phyloP scores from a whole-genome alignment of 2,329 filamentous ascomycete genomes.

The Botrytis squamosa region DNA sequence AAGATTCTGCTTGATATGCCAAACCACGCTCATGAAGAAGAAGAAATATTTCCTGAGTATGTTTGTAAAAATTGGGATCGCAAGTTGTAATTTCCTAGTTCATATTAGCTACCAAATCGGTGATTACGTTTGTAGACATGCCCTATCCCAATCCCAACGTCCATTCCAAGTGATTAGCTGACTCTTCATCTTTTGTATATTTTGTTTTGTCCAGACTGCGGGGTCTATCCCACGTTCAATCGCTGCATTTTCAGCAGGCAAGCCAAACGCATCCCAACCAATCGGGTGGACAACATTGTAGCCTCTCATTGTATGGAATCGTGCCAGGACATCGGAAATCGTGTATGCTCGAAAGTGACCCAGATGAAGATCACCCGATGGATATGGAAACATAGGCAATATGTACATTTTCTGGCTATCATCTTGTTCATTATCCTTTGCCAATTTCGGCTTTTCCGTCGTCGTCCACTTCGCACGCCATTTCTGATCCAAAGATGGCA shows the following conservation, averaged over 20 bases:
- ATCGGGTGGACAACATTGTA: conserved; percentile 80
- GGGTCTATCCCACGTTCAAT: conserved; percentile 79
- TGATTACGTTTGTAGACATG: conserved; percentile 47
- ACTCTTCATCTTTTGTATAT: conserved; percentile 81
- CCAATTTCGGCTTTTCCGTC: background rate
- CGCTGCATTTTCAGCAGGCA: conserved; percentile 89
- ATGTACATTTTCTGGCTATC: conserved; percentile 58
- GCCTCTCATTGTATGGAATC: conserved; percentile 73
- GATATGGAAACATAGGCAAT: conserved; percentile 91
- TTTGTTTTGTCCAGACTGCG: conserved; percentile 73
- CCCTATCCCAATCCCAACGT: conserved; percentile 78
- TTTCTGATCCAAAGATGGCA: conserved; percentile 33
- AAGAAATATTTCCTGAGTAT: conserved; percentile 83
- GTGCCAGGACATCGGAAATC: conserved; percentile 80
- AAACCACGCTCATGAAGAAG: conserved; percentile 71
- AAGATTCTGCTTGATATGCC: conserved; percentile 77
- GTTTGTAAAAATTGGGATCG: conserved; percentile 82
- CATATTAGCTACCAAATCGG: conserved; percentile 25
- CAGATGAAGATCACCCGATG: conserved; percentile 81
- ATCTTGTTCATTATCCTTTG: background rate
- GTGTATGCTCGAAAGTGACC: conserved; percentile 88
- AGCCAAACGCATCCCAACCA: conserved; percentile 90
- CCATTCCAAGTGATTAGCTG: conserved; percentile 79
- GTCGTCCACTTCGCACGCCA: conserved; percentile 33
- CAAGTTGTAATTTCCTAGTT: conserved; percentile 77